phyloP scores from a whole-genome alignment of 2,329 filamentous ascomycete species.

The Orbilia quercus region DNA sequence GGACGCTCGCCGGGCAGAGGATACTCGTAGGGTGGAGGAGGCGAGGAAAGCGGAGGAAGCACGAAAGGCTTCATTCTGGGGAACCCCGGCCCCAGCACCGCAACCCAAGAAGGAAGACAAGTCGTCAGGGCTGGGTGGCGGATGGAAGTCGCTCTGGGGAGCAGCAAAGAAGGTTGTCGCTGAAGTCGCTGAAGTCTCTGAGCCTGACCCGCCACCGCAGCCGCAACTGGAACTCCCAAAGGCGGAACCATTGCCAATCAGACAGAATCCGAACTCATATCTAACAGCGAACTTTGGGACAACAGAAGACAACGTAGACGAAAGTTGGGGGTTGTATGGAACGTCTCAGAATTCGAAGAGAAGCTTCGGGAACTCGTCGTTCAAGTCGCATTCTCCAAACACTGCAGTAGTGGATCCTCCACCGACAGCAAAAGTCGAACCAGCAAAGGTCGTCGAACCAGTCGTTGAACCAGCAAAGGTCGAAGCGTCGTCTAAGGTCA shows the following conservation, averaged over 20 bases:
- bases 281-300: constrained; percentile 36
- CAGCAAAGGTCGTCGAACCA: too few species aligned
- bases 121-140: constrained; percentile 32
- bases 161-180: constrained; percentile 41
- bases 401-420: constrained; percentile 24
- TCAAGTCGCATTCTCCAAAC: constrained; percentile 54
- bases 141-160: constrained; percentile 48
- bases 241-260: constrained; percentile 29
- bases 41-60: constrained; percentile 33
- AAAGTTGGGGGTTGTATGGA: constrained; percentile 46
- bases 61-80: constrained; percentile 17
- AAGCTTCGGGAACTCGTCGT: constrained; percentile 51
- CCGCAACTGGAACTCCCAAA: constrained; percentile 13
- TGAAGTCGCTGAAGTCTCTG: constrained; percentile 29
- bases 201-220: constrained; percentile 18
- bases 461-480: too few species aligned
- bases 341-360: constrained; percentile 52
- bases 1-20: not conserved
- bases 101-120: constrained; percentile 48
- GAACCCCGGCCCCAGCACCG: constrained; percentile 10
- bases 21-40: constrained; percentile 14
- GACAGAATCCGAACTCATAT: constrained; percentile 23
- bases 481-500: too few species aligned
- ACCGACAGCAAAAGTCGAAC: not conserved
- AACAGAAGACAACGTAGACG: constrained; percentile 26